Evolutionary conservation across 129 eudicot species (phyloP).

Genomic region (Tagetes patula): DNA sequence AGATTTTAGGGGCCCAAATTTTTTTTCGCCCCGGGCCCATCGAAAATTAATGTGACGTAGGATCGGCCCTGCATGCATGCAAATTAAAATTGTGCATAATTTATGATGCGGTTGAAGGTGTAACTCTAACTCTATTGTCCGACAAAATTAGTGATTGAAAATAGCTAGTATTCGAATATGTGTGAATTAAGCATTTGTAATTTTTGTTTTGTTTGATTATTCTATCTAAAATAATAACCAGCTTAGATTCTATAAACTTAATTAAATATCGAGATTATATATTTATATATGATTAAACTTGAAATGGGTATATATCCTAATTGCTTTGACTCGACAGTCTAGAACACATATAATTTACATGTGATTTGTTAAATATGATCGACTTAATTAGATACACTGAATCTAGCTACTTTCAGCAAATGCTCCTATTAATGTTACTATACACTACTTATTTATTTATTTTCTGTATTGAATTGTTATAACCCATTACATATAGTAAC

Average conservation of each 20-base stretch:
- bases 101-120: too few species aligned
- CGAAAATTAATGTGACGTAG: too few species aligned
- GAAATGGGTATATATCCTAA: not conserved
- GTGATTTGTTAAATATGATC: conserved; percentile 21
- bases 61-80: too few species aligned
- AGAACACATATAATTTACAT: conserved; percentile 24
- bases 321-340: conserved; percentile 11
- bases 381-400: conserved; percentile 24
- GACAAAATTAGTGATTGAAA: too few species aligned
- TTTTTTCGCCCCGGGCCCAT: too few species aligned
- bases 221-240: not conserved
- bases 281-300: not conserved
- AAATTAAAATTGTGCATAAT: too few species aligned
- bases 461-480: not conserved
- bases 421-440: not conserved
- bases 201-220: too few species aligned
- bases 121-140: too few species aligned
- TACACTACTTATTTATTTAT: not conserved
- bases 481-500: not conserved
- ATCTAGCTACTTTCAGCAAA: conserved; percentile 5
- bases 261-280: not conserved
- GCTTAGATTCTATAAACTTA: not conserved
- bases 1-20: too few species aligned
- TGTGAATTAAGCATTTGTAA: too few species aligned
- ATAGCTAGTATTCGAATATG: too few species aligned